Evolutionary conservation across 306 rosid species (phyloP), one percentile per base, ranked within the genome.

Genomic region (Ormosia emarginata): DNA sequence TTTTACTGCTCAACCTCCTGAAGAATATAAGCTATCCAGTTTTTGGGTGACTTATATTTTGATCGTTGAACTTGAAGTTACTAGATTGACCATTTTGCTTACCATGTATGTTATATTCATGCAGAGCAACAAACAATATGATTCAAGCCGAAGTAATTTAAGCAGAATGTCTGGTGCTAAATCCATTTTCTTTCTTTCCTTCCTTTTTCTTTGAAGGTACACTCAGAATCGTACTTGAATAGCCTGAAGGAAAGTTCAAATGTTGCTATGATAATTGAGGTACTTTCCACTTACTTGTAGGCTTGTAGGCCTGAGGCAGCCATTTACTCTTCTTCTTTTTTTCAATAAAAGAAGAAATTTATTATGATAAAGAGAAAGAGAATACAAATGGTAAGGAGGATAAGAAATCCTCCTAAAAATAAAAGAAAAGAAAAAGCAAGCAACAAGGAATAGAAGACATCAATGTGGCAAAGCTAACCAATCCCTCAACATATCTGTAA

Each of bases 221-320:
- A 93, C 89, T 64, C 98, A 7, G 89, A 93, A 81, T 86, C 90
- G 12, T 95, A 91, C 86, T 88, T 95, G 91, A 86, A 87, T 56
- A 86, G 92, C 85, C 79, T 95, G 77, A 91, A 90, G 88, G 69
- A 69, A 63, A 95, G 98, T 81, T 80, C 86, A 56, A 88, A 86
- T 69, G 98, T 93, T 82, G 98, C 98, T 18, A 82, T 24, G 81
- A 95, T 95, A 78, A 88, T 86, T 66, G 98, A 91, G 98, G 98
- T 95, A 87, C 58, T 67, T 41, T 71, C 46, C 50, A 17, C 53
- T 75, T 13, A 15, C 39, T 32, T 79, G 65, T 50, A 49, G 55
- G 65, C 39, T 32, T 79, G 65, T 50, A 49, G 55, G 69, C 53
- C 36, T 46, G 55, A 43, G 24, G 68, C 32, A 64, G 37, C 58